These are phyloP conservation scores for Parietaria judaica DNA, from an alignment of 306 rosid species.

Conservation along the genomic window DNA sequence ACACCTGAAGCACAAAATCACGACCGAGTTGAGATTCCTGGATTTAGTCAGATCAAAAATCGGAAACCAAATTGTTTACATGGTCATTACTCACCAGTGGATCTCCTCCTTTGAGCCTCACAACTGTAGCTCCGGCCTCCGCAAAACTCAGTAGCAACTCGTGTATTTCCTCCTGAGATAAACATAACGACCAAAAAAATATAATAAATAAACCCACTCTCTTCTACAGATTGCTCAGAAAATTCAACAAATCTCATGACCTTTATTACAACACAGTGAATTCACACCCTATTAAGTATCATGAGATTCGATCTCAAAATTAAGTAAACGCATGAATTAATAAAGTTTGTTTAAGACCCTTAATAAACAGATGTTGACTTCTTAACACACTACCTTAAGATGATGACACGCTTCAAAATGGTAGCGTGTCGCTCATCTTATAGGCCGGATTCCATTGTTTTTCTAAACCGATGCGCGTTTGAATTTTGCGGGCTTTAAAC, in stretches of 20 bases:
- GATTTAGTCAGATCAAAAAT: not conserved
- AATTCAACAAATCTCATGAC: not conserved
- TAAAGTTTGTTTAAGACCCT: too few species aligned
- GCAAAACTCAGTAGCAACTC: conserved; percentile 91
- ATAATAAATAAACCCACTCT: not conserved
- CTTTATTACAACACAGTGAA: too few species aligned
- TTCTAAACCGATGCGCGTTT: too few species aligned
- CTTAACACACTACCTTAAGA: too few species aligned
- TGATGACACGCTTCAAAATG: too few species aligned
- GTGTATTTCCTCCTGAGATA: conserved; percentile 83
- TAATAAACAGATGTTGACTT: too few species aligned
- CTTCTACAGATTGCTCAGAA: not conserved
- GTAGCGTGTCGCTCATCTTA: too few species aligned
- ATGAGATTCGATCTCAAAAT: too few species aligned
- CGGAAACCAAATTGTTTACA: not conserved
- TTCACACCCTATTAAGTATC: too few species aligned
- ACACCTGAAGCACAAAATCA: conserved; percentile 45
- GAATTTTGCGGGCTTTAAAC: too few species aligned
- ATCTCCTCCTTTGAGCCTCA: conserved; percentile 96
- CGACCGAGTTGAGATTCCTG: not conserved
- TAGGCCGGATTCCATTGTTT: too few species aligned
- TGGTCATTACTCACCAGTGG: conserved; percentile 60
- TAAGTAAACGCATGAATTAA: too few species aligned
- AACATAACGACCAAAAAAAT: not conserved
- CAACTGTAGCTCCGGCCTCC: conserved; percentile 93